These are phyloP conservation scores for Diplotaxis tenuifolia DNA, from an alignment of 345 rosid genomes.

Conservation along the genomic window DNA sequence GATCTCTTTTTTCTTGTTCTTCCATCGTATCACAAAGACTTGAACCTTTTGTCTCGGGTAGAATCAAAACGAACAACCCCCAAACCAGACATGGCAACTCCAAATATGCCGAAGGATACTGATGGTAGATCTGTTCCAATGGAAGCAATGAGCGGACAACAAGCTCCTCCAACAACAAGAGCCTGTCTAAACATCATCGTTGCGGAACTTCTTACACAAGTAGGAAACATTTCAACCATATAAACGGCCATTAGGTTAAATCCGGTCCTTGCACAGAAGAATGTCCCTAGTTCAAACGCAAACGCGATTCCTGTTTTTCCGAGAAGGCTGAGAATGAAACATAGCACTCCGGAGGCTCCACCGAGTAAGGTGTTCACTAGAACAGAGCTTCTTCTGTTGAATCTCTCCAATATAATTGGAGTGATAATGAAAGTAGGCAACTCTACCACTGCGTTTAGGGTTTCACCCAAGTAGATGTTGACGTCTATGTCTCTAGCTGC, in stretches of 20 bases:
- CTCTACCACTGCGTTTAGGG: constrained; percentile 46
- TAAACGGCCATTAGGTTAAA: constrained; percentile 44
- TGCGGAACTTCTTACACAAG: constrained; percentile 49
- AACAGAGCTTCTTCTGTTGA: constrained; percentile 41
- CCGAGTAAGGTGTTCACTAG: constrained; percentile 34
- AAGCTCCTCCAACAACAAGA: constrained; percentile 35
- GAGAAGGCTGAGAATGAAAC: constrained; percentile 22
- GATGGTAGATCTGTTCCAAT: constrained; percentile 30
- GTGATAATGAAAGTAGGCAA: constrained; percentile 42
- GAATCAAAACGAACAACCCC: constrained; percentile 35
- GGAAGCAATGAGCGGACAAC: constrained; percentile 39
- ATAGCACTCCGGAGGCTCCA: constrained; percentile 39
- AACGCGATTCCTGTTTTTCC: constrained; percentile 14
- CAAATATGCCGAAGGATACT: constrained; percentile 37
- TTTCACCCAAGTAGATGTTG: constrained; percentile 41
- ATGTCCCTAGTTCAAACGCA: constrained; percentile 49
- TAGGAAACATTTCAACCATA: constrained; percentile 52
- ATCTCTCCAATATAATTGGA: constrained; percentile 33
- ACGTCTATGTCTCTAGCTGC: constrained; percentile 46
- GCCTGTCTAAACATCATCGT: constrained; percentile 49
- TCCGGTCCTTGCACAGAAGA: constrained; percentile 46
- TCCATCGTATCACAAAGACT: constrained; percentile 42
- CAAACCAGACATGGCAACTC: constrained; percentile 21
- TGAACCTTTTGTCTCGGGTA: constrained; percentile 41
- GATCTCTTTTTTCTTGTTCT: constrained; percentile 39